Conservation (phyloP, 2,329 filamentous ascomycete species). For the Aspergillus neotritici region DNA sequence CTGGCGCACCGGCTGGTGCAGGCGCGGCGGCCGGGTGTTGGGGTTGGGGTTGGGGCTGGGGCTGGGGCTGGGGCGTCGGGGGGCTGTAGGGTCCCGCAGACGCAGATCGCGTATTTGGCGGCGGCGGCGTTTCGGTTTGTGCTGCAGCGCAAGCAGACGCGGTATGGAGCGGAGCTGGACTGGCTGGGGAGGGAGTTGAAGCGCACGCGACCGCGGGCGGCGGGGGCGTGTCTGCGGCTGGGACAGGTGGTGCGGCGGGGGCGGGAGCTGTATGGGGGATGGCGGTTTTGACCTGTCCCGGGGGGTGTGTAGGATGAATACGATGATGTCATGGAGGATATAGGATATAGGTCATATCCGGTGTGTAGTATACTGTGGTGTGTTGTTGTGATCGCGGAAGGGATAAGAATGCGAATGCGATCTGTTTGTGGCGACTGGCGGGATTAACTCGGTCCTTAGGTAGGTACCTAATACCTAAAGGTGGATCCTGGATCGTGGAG, state of each 20-base stretch:
- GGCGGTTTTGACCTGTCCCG: slow-evolving; percentile 26
- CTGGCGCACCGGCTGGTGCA: slow-evolving; percentile 61
- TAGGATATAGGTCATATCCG: too few relatives aligned
- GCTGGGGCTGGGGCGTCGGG: slow-evolving; percentile 4
- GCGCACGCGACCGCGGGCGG: slow-evolving; percentile 33
- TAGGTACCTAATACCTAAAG: too few relatives aligned
- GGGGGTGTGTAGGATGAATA: too few relatives aligned
- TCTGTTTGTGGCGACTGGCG: too few relatives aligned
- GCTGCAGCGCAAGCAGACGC: slow-evolving; percentile 65
- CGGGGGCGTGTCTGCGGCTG: slow-evolving; percentile 31
- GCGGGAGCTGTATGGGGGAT: slow-evolving; percentile 31
- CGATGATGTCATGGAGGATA: too few relatives aligned
- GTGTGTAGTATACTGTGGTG: too few relatives aligned
- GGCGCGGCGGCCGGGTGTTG: slow-evolving; percentile 37
- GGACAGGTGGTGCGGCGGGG: slow-evolving; percentile 30
- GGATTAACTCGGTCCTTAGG: too few relatives aligned
- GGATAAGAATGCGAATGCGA: too few relatives aligned
- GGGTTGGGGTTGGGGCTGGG: background rate
- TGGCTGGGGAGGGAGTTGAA: slow-evolving; percentile 58
- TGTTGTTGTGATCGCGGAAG: too few relatives aligned
- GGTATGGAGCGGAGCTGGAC: slow-evolving; percentile 56
- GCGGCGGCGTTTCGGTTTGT: slow-evolving; percentile 65
- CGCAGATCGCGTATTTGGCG: slow-evolving; percentile 60
- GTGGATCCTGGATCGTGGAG: too few relatives aligned
- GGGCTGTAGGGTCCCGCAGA: slow-evolving; percentile 53